These are phyloP conservation scores for Aspergillus ustus DNA, from an alignment of 2,329 filamentous ascomycete species.

Conservation along the genomic window DNA sequence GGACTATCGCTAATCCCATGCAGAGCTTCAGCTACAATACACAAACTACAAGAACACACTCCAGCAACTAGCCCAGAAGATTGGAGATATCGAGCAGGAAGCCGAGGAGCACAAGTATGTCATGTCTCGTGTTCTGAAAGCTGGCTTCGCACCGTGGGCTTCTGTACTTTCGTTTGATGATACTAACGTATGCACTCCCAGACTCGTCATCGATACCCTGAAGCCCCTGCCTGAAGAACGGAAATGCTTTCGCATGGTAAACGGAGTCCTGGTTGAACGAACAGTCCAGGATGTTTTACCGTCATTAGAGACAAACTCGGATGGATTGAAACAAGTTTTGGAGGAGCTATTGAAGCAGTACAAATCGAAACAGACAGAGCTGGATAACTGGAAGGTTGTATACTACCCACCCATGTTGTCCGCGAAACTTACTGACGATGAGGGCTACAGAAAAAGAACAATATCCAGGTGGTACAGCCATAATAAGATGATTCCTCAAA, in stretches of 20 bases:
- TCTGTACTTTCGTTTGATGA: constrained; percentile 10
- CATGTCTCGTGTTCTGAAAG: background rate
- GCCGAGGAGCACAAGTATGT: constrained; percentile 96
- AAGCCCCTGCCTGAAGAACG: constrained; percentile 79
- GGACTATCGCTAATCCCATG: constrained; percentile 17
- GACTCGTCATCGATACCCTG: constrained; percentile 91
- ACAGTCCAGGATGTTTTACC: constrained; percentile 93
- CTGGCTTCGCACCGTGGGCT: background rate
- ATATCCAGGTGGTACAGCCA: constrained; percentile 55
- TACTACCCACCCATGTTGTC: background rate
- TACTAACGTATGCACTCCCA: constrained; percentile 44
- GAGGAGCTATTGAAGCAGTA: constrained; percentile 97
- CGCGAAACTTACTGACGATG: constrained; percentile 5
- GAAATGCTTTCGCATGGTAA: constrained; percentile 99
- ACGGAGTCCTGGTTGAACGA: constrained; percentile 91
- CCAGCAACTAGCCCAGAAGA: constrained; percentile 92
- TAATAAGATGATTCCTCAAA: constrained; percentile 23
- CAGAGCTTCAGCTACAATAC: constrained; percentile 57
- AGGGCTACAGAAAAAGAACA: constrained; percentile 52
- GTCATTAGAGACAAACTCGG: constrained; percentile 88
- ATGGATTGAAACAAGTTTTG: constrained; percentile 89
- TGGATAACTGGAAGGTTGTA: constrained; percentile 97
- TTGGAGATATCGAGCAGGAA: constrained; percentile 96
- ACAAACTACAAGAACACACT: constrained; percentile 69
- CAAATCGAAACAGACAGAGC: constrained; percentile 88